Percentiles rank a stretch among this genome's conserved stretches.
Evolutionary conservation across 2,329 filamentous ascomycete genomes (phyloP).

Genomic region (Aurifilum marmelostoma): DNA sequence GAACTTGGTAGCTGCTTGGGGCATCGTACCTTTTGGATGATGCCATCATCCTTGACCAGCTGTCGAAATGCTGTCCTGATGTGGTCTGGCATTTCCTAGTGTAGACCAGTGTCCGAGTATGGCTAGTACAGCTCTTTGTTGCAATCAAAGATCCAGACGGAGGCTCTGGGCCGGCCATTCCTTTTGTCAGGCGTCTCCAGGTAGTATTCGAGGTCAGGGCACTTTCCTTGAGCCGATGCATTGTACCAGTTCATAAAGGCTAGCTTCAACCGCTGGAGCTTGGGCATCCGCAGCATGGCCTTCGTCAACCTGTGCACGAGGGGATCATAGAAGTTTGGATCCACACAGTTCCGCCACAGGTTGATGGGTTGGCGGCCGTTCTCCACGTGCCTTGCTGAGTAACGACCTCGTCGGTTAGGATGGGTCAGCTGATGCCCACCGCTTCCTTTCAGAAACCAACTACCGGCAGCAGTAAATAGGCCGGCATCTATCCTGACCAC

Average conservation of each 20-base stretch:
- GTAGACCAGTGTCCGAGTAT: not conserved
- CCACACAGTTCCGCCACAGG: not conserved
- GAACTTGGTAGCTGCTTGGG: not conserved
- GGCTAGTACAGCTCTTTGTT: not conserved
- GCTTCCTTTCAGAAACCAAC: not conserved
- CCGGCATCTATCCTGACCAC: not conserved
- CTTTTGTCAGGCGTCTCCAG: not conserved
- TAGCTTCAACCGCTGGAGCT: not conserved
- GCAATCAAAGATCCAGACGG: not conserved
- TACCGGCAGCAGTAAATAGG: not conserved
- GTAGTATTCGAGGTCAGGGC: not conserved
- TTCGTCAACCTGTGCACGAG: not conserved
- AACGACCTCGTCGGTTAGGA: not conserved
- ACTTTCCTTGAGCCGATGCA: not conserved
- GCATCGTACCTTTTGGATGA: not conserved
- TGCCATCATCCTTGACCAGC: not conserved
- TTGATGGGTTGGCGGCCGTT: not conserved
- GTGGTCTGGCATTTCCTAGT: not conserved
- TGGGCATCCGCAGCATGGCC: constrained; percentile 1
- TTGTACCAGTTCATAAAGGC: not conserved
- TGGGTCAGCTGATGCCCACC: not conserved
- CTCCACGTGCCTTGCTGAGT: not conserved
- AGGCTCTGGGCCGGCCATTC: not conserved
- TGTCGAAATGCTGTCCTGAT: not conserved
- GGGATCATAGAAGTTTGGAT: not conserved